phyloP scores from a whole-genome alignment of 495 filamentous ascomycete species.

The Neurospora tetrasperma region DNA sequence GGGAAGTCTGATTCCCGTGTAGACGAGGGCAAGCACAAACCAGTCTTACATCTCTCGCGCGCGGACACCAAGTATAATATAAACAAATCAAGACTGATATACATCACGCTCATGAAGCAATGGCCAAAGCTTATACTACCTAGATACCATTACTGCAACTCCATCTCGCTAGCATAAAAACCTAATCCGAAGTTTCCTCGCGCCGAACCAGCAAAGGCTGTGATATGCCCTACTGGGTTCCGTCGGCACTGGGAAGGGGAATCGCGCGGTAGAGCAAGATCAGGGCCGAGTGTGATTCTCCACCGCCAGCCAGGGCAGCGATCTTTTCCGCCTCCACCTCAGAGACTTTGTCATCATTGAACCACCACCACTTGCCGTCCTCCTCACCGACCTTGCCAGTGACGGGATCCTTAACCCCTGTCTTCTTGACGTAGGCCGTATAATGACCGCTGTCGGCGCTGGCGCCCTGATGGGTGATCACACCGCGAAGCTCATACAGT shows the following conservation, averaged over 20 bases:
- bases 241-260: slow-evolving; percentile 42
- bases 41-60: background rate
- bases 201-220: background rate
- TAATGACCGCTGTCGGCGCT: slow-evolving; percentile 98
- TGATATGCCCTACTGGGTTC: slow-evolving; percentile 8
- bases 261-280: slow-evolving; percentile 90
- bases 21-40: background rate
- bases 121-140: background rate
- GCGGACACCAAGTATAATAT: background rate
- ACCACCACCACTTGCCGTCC: slow-evolving; percentile 99
- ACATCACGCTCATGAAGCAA: background rate
- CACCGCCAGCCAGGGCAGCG: slow-evolving; percentile 78
- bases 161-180: background rate
- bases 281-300: slow-evolving; percentile 91
- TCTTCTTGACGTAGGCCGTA: slow-evolving; percentile 94
- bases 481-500: slow-evolving; percentile 84
- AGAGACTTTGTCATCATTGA: slow-evolving; percentile 95
- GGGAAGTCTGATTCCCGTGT: background rate
- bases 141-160: background rate
- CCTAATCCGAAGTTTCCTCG: background rate
- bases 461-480: slow-evolving; percentile 95
- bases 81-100: background rate
- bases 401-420: slow-evolving; percentile 50
- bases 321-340: slow-evolving; percentile 91
- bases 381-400: slow-evolving; percentile 64